Percentiles rank a stretch among this genome's conserved stretches.
phyloP scores from a whole-genome alignment of 805 yeast genomes.

The Citeromyces matritensis region DNA sequence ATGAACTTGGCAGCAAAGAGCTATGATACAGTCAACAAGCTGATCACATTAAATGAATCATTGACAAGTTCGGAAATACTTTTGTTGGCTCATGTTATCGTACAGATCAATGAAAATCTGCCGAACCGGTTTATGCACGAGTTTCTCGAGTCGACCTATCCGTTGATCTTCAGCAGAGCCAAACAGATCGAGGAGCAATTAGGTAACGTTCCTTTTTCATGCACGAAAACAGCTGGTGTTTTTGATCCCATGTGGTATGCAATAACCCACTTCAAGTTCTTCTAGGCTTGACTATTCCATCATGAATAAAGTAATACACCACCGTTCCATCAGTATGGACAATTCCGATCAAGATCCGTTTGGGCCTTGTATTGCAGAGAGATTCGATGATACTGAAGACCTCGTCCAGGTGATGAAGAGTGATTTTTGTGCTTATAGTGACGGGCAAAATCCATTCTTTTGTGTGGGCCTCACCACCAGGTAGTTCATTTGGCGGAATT shows the following conservation, averaged over 20 bases:
- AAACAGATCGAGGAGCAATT: not conserved
- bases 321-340: slow-evolving; percentile 54
- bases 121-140: slow-evolving; percentile 23
- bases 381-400: slow-evolving; percentile 19
- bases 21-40: slow-evolving; percentile 1
- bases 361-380: slow-evolving; percentile 14
- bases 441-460: slow-evolving; percentile 28
- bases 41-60: slow-evolving; percentile 7
- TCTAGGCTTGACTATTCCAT: slow-evolving; percentile 52
- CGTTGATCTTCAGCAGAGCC: slow-evolving; percentile 9
- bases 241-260: too few species aligned
- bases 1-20: slow-evolving; percentile 5
- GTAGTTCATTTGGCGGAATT: not conserved
- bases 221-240: too few species aligned
- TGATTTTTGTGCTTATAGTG: slow-evolving; percentile 11
- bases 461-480: slow-evolving; percentile 6
- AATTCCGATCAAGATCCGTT: slow-evolving; percentile 35
- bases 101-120: slow-evolving; percentile 15
- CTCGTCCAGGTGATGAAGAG: slow-evolving; percentile 20
- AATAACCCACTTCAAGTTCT: slow-evolving; percentile 20
- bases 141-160: slow-evolving; percentile 17
- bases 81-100: slow-evolving; percentile 20
- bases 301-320: slow-evolving; percentile 53
- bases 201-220: too few species aligned
- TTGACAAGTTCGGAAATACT: slow-evolving; percentile 18